Evolutionary conservation across 2,329 filamentous ascomycete species (phyloP).

Genomic region (Pseudogymnoascus sp.): DNA sequence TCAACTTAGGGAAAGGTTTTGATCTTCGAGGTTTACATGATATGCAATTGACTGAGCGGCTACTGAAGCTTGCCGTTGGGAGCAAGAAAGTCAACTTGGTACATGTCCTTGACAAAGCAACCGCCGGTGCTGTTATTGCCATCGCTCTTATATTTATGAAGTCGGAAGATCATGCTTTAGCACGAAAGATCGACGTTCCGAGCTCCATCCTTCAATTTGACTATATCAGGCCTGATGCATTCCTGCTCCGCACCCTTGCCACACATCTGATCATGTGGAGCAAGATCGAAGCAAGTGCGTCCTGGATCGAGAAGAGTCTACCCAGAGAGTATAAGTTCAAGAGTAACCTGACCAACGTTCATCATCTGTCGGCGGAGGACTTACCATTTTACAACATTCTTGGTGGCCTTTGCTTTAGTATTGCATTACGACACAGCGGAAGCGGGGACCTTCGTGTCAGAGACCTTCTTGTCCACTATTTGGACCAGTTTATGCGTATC

Average conservation of each 20-base stretch:
- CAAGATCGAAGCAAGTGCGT: conserved; percentile 61
- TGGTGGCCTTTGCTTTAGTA: conserved; percentile 76
- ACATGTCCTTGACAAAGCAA: conserved; percentile 86
- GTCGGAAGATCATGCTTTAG: conserved; percentile 78
- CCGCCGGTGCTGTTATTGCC: conserved; percentile 86
- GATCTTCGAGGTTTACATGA: conserved; percentile 85
- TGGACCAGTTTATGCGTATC: conserved; percentile 80
- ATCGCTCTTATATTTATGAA: conserved; percentile 95
- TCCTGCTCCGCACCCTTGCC: conserved; percentile 81
- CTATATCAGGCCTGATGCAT: conserved; percentile 87
- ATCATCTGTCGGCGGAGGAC: conserved; percentile 67
- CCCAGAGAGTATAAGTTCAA: conserved; percentile 61
- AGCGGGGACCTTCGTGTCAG: conserved; percentile 64
- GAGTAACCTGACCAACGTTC: conserved; percentile 52
- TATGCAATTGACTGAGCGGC: conserved; percentile 83
- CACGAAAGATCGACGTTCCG: conserved; percentile 86
- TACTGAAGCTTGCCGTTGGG: conserved; percentile 77
- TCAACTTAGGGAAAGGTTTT: conserved; percentile 86
- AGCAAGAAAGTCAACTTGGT: conserved; percentile 88
- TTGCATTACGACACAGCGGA: conserved; percentile 68
- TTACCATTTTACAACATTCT: conserved; percentile 91
- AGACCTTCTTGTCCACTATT: conserved; percentile 73
- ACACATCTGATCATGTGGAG: conserved; percentile 93
- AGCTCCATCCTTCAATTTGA: conserved; percentile 88
- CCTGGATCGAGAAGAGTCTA: conserved; percentile 70